A percentile compares a stretch with the other conserved stretches of the same genome.
Conservation (phyloP, 2,329 filamentous ascomycete genomes). For the Shiraia sp. region DNA sequence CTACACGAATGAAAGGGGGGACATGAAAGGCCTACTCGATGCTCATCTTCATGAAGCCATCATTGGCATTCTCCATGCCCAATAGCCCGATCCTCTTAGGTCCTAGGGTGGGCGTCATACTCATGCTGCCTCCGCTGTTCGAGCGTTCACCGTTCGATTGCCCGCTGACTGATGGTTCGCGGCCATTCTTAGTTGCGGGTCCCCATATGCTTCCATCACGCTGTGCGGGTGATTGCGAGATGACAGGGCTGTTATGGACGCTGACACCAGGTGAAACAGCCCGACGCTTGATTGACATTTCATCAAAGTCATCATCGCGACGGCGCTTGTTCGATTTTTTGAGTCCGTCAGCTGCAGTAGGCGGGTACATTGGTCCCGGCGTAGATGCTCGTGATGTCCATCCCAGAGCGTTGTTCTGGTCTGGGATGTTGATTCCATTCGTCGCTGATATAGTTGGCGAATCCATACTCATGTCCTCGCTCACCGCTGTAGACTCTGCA, state of each 20-base stretch:
- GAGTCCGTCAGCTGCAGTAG: slow-evolving; percentile 46
- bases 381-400: slow-evolving; percentile 43
- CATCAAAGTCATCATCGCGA: slow-evolving; percentile 88
- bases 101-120: slow-evolving; percentile 46
- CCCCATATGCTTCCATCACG: slow-evolving; percentile 73
- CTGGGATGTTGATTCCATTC: slow-evolving; percentile 19
- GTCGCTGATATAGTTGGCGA: slow-evolving; percentile 55
- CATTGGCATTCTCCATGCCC: slow-evolving; percentile 94
- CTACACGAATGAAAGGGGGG: slow-evolving; percentile 6
- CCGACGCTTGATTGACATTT: slow-evolving; percentile 83
- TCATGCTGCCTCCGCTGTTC: slow-evolving; percentile 54
- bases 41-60: slow-evolving; percentile 95
- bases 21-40: no score
- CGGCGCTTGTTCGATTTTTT: slow-evolving; percentile 68
- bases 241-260: slow-evolving; percentile 83
- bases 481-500: slow-evolving; percentile 57
- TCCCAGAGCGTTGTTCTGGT: slow-evolving; percentile 23
- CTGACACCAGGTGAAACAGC: slow-evolving; percentile 92
- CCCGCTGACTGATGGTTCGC: slow-evolving; percentile 57
- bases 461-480: slow-evolving; percentile 74
- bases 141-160: slow-evolving; percentile 55
- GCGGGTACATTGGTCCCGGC: slow-evolving; percentile 42
- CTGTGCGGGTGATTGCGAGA: slow-evolving; percentile 78
- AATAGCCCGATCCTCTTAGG: slow-evolving; percentile 64
- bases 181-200: slow-evolving; percentile 66